Base-by-base conservation (phyloP, 345 rosid genomes). In the Capsella bursapastoris region DNA sequence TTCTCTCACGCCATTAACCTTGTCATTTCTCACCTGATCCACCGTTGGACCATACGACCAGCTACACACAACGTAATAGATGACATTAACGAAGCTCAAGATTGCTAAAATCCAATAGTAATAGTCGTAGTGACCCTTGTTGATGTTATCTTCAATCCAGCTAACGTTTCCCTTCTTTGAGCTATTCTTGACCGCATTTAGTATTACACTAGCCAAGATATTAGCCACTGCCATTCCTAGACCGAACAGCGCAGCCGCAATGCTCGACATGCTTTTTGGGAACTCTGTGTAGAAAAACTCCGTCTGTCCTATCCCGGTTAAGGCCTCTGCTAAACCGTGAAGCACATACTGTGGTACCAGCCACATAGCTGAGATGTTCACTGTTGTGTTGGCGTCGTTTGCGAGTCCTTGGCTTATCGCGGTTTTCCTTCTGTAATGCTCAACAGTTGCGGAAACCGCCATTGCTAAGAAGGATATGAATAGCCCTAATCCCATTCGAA, bases 271-370 rank as follows among this genome's bases (percentile, higher is more conserved):
- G 64, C 83, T 82, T 74, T 86, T 87, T 0, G 98, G 98, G 69
- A 93, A 79, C 84, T 93, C 95, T 0, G 85, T 73, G 34, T 93
- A 90, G 82, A 77, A 93, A 74, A 90, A 90, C 78, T 90, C 96
- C 0, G 88, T 89, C 68, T 87, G 96, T 34, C 87, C 96, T 40
- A 93, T 87, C 6, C 83, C 89, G 8, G 74, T 80, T 32, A 93
- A 83, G n/a, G 95, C 96, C 80, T 90, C 96, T 0, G 96, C 90
- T 2, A 93, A 59, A 28, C 97, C 98, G 14, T 73, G 75, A 64
- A 93, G 28, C 58, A 80, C 78, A 38, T 82, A 80, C 44, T 84
- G 89, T 3, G 91, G 96, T 25, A 86, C 84, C 1, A 90, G 86
- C 95, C 98, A 90, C 88, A 87, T 76, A 5, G 91, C 97, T 13